A percentile compares a stretch with the other conserved stretches of the same genome.
phyloP scores from a whole-genome alignment of 2,329 filamentous ascomycete genomes.

The Penicillium polonicum region DNA sequence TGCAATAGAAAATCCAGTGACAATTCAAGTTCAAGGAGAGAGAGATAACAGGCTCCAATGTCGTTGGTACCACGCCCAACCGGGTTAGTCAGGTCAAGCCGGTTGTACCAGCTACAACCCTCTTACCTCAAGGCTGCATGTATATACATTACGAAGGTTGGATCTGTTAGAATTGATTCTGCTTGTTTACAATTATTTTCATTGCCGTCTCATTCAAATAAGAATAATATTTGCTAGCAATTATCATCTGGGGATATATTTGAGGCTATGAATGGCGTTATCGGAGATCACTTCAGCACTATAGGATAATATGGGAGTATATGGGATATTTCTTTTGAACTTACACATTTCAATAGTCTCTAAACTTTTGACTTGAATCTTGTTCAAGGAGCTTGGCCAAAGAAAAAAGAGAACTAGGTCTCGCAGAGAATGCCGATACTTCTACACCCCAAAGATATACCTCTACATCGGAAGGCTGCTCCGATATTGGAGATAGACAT shows the following conservation, averaged over 20 bases:
- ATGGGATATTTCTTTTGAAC: not conserved
- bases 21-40: not conserved
- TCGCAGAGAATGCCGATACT: not conserved
- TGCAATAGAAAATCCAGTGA: not conserved
- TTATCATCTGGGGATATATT: not conserved
- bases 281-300: not conserved
- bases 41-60: not conserved
- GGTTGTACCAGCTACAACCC: not conserved
- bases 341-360: not conserved
- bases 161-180: too few relatives aligned
- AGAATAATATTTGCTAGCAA: not conserved
- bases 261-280: not conserved
- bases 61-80: constrained; percentile 2
- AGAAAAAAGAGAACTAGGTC: not conserved
- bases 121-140: not conserved
- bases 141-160: not conserved
- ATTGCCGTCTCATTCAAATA: not conserved
- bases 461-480: constrained; percentile 12
- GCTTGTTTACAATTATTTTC: not conserved
- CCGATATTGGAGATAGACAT: constrained; percentile 13
- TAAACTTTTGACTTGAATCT: not conserved
- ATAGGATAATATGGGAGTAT: not conserved
- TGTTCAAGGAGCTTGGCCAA: not conserved
- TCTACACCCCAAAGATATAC: not conserved
- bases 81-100: not conserved